A percentile compares a stretch with the other conserved stretches of the same genome.
Evolutionary conservation across 2,329 filamentous ascomycete genomes (phyloP).

Genomic region (Chrysosporium keratinophilum): DNA sequence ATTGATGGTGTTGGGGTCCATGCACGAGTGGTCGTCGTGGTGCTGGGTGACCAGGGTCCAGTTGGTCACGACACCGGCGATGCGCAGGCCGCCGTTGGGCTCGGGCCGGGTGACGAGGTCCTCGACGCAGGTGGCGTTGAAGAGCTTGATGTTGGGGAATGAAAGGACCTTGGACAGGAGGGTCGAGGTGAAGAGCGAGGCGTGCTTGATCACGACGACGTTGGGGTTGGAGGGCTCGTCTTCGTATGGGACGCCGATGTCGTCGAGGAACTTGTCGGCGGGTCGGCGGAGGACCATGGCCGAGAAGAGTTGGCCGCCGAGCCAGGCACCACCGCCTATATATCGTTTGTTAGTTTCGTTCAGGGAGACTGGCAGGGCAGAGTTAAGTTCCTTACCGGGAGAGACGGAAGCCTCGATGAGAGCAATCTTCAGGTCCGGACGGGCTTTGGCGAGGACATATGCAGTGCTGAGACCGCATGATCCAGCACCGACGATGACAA

Average conservation of each 20-base stretch:
- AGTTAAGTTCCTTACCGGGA: slow-evolving; percentile 41
- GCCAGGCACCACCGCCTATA: slow-evolving; percentile 73
- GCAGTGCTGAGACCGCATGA: slow-evolving; percentile 78
- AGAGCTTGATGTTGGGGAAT: slow-evolving; percentile 89
- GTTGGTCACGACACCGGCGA: slow-evolving; percentile 88
- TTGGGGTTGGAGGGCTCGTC: slow-evolving; percentile 78
- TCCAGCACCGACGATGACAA: slow-evolving; percentile 85
- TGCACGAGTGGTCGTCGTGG: slow-evolving; percentile 83
- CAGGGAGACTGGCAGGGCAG: neutral
- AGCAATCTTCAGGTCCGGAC: slow-evolving; percentile 83
- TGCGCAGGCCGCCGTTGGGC: slow-evolving; percentile 48
- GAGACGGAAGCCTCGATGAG: slow-evolving; percentile 81
- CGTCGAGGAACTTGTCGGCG: slow-evolving; percentile 70
- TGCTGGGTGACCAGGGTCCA: slow-evolving; percentile 87
- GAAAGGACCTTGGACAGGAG: slow-evolving; percentile 70
- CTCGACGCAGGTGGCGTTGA: slow-evolving; percentile 88
- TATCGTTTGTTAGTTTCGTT: neutral
- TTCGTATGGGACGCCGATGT: slow-evolving; percentile 74
- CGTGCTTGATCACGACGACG: slow-evolving; percentile 89
- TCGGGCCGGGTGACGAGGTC: slow-evolving; percentile 74
- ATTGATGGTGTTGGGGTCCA: slow-evolving; percentile 97
- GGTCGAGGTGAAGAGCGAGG: slow-evolving; percentile 82
- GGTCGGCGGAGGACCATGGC: slow-evolving; percentile 95
- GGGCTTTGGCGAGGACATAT: slow-evolving; percentile 70
- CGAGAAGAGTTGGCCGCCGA: slow-evolving; percentile 86